Percentiles rank a stretch among this genome's conserved stretches.
These are phyloP conservation scores for Mesotaenium endlicherianum DNA, from an alignment of 139 green algal genomes.

Conservation along the genomic window DNA sequence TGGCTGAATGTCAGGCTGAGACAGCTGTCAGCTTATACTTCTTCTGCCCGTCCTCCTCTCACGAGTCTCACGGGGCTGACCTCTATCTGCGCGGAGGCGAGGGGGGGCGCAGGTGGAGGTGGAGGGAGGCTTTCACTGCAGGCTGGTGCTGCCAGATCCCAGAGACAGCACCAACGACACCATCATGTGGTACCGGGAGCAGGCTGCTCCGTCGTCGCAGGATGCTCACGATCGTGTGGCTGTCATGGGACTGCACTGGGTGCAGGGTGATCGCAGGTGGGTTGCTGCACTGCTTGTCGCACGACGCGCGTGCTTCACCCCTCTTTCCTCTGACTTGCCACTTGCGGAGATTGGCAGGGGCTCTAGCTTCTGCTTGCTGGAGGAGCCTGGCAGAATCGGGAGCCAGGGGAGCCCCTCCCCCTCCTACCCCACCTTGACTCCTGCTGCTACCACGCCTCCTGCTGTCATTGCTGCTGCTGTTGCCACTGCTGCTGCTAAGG, in stretches of 20 bases:
- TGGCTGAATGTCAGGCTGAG: too few species aligned
- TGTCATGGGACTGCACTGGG: slow-evolving; percentile 47
- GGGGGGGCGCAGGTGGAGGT: slow-evolving; percentile 37
- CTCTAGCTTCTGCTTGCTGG: too few species aligned
- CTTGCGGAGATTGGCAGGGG: not conserved
- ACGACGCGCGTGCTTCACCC: not conserved
- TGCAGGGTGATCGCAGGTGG: slow-evolving; percentile 38
- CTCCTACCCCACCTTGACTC: too few species aligned
- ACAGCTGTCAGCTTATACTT: too few species aligned
- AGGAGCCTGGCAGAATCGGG: too few species aligned
- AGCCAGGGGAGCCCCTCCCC: too few species aligned
- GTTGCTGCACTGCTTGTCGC: not conserved
- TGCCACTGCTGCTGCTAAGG: too few species aligned
- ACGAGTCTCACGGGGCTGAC: too few species aligned
- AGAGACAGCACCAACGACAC: slow-evolving; percentile 36
- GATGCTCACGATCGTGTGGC: slow-evolving; percentile 39
- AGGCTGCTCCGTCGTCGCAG: slow-evolving; percentile 1
- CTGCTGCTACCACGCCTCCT: too few species aligned
- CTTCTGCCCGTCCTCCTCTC: too few species aligned
- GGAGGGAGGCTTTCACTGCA: slow-evolving; percentile 42
- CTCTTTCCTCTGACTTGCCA: not conserved
- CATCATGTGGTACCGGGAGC: slow-evolving; percentile 51
- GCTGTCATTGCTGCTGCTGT: too few species aligned
- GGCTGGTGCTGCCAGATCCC: slow-evolving; percentile 44
- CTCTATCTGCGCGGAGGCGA: too few species aligned